Evolutionary conservation across 768 basidiomycete species (phyloP).

Genomic region (Agaricus subrufescens): DNA sequence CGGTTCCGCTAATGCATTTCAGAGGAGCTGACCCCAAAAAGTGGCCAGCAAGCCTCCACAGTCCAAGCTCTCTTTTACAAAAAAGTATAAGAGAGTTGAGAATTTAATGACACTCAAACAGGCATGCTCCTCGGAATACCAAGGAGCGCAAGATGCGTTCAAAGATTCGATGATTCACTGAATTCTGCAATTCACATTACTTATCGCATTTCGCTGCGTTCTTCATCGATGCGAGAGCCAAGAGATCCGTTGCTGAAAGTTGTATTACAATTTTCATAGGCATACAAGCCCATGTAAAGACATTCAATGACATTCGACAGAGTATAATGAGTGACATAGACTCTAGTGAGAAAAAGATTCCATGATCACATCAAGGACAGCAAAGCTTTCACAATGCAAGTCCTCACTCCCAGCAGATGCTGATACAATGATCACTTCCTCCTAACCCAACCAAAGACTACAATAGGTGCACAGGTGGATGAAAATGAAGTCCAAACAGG

Average conservation of each 20-base stretch:
- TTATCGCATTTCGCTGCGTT: conserved; percentile 77
- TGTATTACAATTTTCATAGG: conserved; percentile 20
- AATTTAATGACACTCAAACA: conserved; percentile 71
- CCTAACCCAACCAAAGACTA: conserved; percentile 16
- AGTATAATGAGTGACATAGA: no score
- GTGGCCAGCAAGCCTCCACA: conserved; percentile 21
- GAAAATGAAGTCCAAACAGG: conserved; percentile 24
- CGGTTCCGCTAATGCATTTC: conserved; percentile 42
- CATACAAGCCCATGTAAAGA: background rate
- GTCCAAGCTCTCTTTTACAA: conserved; percentile 31
- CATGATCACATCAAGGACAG: no score
- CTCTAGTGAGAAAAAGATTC: no score
- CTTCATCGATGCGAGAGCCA: conserved; percentile 80
- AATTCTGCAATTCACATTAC: conserved; percentile 83
- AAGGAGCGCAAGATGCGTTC: conserved; percentile 76
- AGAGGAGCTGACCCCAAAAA: conserved; percentile 30
- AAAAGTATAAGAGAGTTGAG: conserved; percentile 38
- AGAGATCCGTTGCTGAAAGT: conserved; percentile 61
- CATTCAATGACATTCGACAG: background rate
- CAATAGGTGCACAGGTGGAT: conserved; percentile 44
- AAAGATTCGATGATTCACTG: conserved; percentile 83
- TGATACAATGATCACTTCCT: background rate
- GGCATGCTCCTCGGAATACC: conserved; percentile 72
- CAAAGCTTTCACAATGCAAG: no score
- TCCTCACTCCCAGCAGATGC: no score